phyloP scores from a whole-genome alignment of 1,284 basidiomycete species.

The Ganoderma sp. region DNA sequence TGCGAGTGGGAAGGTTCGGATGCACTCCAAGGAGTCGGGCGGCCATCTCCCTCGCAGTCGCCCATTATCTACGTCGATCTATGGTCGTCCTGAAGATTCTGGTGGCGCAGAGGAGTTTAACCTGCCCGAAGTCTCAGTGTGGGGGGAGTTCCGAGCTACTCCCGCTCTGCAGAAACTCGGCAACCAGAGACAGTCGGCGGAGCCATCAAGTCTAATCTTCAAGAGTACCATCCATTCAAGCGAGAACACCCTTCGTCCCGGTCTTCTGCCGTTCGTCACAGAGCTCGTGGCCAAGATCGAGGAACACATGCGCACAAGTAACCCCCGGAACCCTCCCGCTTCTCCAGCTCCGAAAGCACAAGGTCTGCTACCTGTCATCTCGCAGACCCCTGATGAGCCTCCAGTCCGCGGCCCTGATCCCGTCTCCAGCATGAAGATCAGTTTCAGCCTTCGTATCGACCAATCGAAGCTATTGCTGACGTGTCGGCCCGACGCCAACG shows the following conservation, averaged over 20 bases:
- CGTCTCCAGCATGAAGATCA: constrained; percentile 67
- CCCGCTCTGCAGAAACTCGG: constrained; percentile 48
- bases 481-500: constrained; percentile 89
- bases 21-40: constrained; percentile 53
- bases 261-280: constrained; percentile 82
- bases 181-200: constrained; percentile 38
- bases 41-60: constrained; percentile 46
- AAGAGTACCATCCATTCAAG: constrained; percentile 86
- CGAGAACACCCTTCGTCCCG: constrained; percentile 81
- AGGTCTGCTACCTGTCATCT: constrained; percentile 23
- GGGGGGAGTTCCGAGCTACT: constrained; percentile 78
- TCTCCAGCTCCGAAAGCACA: constrained; percentile 31
- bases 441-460: constrained; percentile 88
- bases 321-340: constrained; percentile 34
- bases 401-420: constrained; percentile 23
- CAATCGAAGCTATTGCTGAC: constrained; percentile 84
- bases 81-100: constrained; percentile 55
- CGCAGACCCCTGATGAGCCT: constrained; percentile 19
- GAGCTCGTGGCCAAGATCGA: constrained; percentile 73
- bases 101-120: constrained; percentile 70
- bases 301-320: constrained; percentile 58
- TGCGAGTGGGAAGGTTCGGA: constrained; percentile 77
- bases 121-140: constrained; percentile 83
- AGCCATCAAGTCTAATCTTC: constrained; percentile 70
- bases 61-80: constrained; percentile 43